Evolutionary conservation across 2,329 filamentous ascomycete species (phyloP), one percentile per base, ranked within the genome.

Genomic region (Decorospora gaudefroyi): DNA sequence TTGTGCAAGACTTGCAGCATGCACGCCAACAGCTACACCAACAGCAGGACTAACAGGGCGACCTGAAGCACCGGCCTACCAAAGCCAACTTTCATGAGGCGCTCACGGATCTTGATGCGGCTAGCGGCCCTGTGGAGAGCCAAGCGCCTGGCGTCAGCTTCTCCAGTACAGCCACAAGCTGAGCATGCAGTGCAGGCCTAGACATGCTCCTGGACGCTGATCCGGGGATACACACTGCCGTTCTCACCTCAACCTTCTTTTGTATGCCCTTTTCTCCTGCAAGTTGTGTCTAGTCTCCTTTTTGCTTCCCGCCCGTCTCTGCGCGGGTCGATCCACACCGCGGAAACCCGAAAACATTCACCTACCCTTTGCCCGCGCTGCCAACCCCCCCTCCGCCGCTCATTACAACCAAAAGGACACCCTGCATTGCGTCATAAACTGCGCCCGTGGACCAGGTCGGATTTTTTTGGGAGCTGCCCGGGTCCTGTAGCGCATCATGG

Each of bases 401-500:
- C 33, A 25, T 35, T 33, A 39, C 43, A 46, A 46, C 23, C 9
- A 22, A 9, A 42, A 18, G 19, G 32, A 23, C 38, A 42, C 16
- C 27, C 17, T 46, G 26, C 26, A 17, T n/a, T n/a, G n/a, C n/a
- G n/a, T n/a, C n/a, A n/a, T n/a, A n/a, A n/a, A 46, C 27, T 36
- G 45, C 35, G 42, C 52, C 32, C 19, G 35, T 41, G 41, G 41
- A 51, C 6, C 29, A 12, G 18, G 11, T 38, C 45, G 43, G 50
- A 49, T 34, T 16, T 27, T 44, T 34, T 23, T 35, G 19, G 31
- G 50, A 25, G 42, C 40, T 36, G 16, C 33, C 50, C n/a, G 59
- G 43, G 53, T 56, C 57, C 39, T 53, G 54, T 59, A 59, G 55
- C 34, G 33, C 49, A 41, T 35, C 38, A 70, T 70, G 67, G 63